phyloP scores from a whole-genome alignment of 2,329 filamentous ascomycete species.

The Fusarium clavum region DNA sequence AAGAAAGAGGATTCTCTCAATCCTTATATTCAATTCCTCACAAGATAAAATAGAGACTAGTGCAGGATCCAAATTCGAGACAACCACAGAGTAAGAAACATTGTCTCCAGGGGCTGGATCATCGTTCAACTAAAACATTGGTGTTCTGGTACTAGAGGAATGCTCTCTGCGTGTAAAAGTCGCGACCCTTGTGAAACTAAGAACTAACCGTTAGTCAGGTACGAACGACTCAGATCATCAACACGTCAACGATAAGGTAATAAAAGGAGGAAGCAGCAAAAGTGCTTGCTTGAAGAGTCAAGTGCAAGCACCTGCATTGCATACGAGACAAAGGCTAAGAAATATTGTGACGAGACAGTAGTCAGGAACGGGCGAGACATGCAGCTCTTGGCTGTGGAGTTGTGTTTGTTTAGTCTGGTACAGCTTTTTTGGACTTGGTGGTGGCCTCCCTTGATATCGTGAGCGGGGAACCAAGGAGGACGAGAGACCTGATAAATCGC shows the following conservation, averaged over 20 bases:
- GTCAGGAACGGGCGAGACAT: constrained; percentile 33
- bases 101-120: constrained; percentile 35
- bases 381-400: constrained; percentile 3
- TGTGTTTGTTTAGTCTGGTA: not conserved
- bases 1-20: constrained; percentile 29
- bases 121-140: constrained; percentile 31
- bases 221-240: constrained; percentile 36
- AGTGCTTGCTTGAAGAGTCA: constrained; percentile 26
- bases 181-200: constrained; percentile 26
- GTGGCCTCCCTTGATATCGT: constrained; percentile 27
- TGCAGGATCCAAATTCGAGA: constrained; percentile 19
- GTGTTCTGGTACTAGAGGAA: constrained; percentile 32
- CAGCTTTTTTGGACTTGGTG: not conserved
- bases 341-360: constrained; percentile 34
- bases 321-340: constrained; percentile 8
- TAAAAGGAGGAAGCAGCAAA: constrained; percentile 8
- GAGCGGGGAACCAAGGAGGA: constrained; percentile 17
- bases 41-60: constrained; percentile 15
- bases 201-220: constrained; percentile 27
- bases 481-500: constrained; percentile 33
- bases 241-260: constrained; percentile 22
- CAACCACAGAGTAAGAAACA: constrained; percentile 9
- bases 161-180: constrained; percentile 38
- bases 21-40: constrained; percentile 44
- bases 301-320: constrained; percentile 5